phyloP scores from a whole-genome alignment of 805 yeast species.

The Candida argentea region DNA sequence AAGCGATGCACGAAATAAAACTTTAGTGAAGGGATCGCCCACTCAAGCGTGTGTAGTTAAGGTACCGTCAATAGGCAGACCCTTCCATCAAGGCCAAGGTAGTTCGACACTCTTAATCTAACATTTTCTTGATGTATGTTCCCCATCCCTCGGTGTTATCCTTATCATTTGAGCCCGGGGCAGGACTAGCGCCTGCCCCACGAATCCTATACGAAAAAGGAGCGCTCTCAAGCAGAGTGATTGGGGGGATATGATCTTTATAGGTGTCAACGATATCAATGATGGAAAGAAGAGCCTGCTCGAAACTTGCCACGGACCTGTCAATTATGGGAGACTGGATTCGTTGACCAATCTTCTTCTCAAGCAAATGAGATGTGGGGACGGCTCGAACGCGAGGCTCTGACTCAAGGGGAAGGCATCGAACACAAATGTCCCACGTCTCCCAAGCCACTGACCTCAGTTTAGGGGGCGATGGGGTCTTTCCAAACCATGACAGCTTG shows the following conservation, averaged over 20 bases:
- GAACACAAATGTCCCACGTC: conserved; percentile 50
- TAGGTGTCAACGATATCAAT: conserved; percentile 43
- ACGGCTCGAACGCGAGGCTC: conserved; percentile 3
- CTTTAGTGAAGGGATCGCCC: conserved; percentile 13
- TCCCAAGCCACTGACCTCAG: conserved; percentile 60
- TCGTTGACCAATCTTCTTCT: conserved; percentile 2
- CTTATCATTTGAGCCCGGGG: conserved; percentile 8
- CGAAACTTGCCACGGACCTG: conserved; percentile 29
- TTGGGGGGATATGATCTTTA: conserved; percentile 66
- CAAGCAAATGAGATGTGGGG: too few species aligned
- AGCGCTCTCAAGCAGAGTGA: conserved; percentile 50
- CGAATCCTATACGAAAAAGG: conserved; percentile 48
- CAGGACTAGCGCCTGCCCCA: conserved; percentile 1
- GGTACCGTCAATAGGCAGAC: neutral
- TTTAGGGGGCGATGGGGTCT: conserved; percentile 22
- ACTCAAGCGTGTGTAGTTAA: too few species aligned
- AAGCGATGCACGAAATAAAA: conserved; percentile 30
- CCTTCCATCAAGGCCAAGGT: neutral
- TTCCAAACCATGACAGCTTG: conserved; percentile 50
- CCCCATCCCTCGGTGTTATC: conserved; percentile 35
- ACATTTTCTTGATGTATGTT: conserved; percentile 15
- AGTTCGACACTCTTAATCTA: conserved; percentile 5
- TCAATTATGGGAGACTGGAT: conserved; percentile 14
- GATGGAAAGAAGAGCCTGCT: conserved; percentile 34
- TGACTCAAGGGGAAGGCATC: conserved; percentile 26